Conservation (phyloP, 495 filamentous ascomycete species). For the Hamigera avellanea region DNA sequence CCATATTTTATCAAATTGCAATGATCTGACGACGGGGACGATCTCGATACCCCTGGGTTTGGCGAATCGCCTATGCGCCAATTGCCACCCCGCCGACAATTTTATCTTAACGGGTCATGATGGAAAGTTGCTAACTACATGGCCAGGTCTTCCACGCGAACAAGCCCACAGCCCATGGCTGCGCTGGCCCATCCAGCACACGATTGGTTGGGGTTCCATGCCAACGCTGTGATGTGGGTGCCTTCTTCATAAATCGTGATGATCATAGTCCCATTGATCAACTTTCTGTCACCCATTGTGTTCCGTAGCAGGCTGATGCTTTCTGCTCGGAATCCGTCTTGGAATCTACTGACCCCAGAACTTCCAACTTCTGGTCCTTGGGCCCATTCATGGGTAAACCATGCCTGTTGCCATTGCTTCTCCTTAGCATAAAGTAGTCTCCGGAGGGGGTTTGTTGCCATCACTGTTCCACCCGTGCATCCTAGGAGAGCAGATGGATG, state of each 20-base stretch:
- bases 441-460: slow-evolving; percentile 44
- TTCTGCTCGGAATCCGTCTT: slow-evolving; percentile 46
- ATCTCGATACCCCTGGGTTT: too few species aligned
- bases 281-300: slow-evolving; percentile 18
- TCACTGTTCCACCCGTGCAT: slow-evolving; percentile 43
- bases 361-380: slow-evolving; percentile 16
- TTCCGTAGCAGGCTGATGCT: slow-evolving; percentile 22
- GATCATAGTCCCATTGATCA: slow-evolving; percentile 23
- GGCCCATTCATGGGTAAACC: slow-evolving; percentile 54
- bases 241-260: slow-evolving; percentile 48
- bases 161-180: slow-evolving; percentile 47
- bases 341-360: slow-evolving; percentile 40
- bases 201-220: slow-evolving; percentile 55
- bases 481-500: slow-evolving; percentile 47
- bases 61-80: too few species aligned
- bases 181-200: slow-evolving; percentile 57
- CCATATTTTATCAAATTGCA: too few species aligned
- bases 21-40: too few species aligned
- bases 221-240: slow-evolving; percentile 40
- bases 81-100: too few species aligned
- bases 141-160: slow-evolving; percentile 59
- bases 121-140: slow-evolving; percentile 18
- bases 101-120: too few species aligned
- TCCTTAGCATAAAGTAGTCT: slow-evolving; percentile 41
- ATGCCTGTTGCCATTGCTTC: slow-evolving; percentile 44